Evolutionary conservation across 352 stramenopile species (phyloP).

Genomic region (Pythium brachiatum): DNA sequence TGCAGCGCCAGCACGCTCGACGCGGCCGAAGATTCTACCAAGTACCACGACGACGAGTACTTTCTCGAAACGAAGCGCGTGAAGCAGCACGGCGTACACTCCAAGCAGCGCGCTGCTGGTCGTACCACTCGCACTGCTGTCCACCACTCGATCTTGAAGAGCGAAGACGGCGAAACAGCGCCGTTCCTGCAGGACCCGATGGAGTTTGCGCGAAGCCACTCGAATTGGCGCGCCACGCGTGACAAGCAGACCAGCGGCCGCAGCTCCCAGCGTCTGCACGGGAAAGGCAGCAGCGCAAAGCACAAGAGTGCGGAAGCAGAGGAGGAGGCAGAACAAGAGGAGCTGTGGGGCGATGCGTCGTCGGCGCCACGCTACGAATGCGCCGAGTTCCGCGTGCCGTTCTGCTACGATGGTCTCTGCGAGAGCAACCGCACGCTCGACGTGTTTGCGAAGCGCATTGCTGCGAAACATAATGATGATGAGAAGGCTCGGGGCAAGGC

Average conservation of each 20-base stretch:
- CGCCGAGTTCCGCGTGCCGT: slow-evolving; percentile 56
- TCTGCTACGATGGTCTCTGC: slow-evolving; percentile 73
- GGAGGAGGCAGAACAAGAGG: background rate
- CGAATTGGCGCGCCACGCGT: slow-evolving; percentile 6
- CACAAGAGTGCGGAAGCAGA: too few species aligned
- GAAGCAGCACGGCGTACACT: background rate
- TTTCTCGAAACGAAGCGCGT: background rate
- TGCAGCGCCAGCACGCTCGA: slow-evolving; percentile 32
- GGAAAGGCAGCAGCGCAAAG: background rate
- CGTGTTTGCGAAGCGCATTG: slow-evolving; percentile 41
- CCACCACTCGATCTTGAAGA: slow-evolving; percentile 24
- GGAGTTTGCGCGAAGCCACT: slow-evolving; percentile 14
- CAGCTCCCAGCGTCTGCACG: background rate
- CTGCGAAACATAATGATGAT: background rate
- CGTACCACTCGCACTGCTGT: slow-evolving; percentile 33
- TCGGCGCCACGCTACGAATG: slow-evolving; percentile 43
- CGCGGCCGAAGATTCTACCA: slow-evolving; percentile 13
- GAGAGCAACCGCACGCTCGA: slow-evolving; percentile 48
- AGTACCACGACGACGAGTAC: slow-evolving; percentile 15
- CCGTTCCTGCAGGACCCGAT: slow-evolving; percentile 12
- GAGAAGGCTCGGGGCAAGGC: slow-evolving; percentile 18
- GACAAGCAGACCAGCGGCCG: background rate
- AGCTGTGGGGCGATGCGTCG: background rate
- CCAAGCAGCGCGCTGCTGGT: slow-evolving; percentile 24
- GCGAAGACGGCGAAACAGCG: slow-evolving; percentile 51